Evolutionary conservation across 495 filamentous ascomycete species (phyloP).

Genomic region (Neurospora sp.): DNA sequence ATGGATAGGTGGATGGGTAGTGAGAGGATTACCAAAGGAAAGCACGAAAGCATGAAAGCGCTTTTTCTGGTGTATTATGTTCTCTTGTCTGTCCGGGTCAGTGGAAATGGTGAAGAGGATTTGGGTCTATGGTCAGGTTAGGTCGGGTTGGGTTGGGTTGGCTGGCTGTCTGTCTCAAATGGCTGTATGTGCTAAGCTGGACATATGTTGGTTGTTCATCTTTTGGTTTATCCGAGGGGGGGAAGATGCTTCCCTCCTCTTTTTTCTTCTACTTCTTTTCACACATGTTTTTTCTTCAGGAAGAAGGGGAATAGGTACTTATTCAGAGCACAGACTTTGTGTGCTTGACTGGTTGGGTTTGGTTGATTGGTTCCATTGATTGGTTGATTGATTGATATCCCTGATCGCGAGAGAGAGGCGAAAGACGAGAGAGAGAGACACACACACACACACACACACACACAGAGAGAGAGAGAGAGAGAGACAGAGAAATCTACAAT

Average conservation of each 20-base stretch:
- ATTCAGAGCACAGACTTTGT: not conserved
- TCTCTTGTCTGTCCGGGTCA: not conserved
- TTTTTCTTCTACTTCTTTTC: constrained; percentile 2
- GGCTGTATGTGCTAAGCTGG: not conserved
- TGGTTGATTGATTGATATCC: not conserved
- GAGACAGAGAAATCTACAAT: not conserved
- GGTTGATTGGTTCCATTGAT: not conserved
- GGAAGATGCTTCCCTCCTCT: not conserved
- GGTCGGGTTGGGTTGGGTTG: not conserved
- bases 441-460: no score
- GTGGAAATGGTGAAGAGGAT: not conserved
- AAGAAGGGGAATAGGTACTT: not conserved
- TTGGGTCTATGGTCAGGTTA: not conserved
- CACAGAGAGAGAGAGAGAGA: not conserved
- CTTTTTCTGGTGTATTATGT: not conserved
- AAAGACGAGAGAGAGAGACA: not conserved
- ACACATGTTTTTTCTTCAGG: constrained; percentile 2
- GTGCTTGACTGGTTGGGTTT: not conserved
- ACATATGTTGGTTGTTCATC: constrained; percentile 7
- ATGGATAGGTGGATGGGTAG: not conserved
- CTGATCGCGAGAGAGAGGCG: not conserved
- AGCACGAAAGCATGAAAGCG: not conserved
- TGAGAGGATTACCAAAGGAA: not conserved
- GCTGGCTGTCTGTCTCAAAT: not conserved
- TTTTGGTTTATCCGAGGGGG: not conserved